Evolutionary conservation across 169 alveolate genomes (phyloP).

Genomic region (Plasmodium vinckei): DNA sequence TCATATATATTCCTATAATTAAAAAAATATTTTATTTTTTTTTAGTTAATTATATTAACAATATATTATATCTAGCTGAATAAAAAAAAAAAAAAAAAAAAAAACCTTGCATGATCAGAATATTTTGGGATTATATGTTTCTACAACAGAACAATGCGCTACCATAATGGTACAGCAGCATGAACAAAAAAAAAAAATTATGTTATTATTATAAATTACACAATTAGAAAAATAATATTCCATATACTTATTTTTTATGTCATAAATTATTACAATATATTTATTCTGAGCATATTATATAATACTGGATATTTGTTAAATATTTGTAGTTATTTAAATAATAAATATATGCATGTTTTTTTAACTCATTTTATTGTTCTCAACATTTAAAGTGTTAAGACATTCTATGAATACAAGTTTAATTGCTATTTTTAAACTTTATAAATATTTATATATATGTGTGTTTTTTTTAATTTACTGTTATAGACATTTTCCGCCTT

Average conservation of each 20-base stretch:
- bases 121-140: conserved; percentile 11
- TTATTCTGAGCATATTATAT: conserved; percentile 57
- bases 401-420: conserved; percentile 17
- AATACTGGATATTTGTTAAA: conserved; percentile 7
- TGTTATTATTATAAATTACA: neutral
- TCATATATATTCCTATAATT: neutral
- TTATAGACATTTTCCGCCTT: conserved; percentile 19
- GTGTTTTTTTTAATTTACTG: conserved; percentile 4
- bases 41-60: neutral
- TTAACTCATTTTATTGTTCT: conserved; percentile 16
- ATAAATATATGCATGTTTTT: conserved; percentile 33
- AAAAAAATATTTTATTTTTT: neutral
- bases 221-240: neutral
- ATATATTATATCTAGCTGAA: conserved; percentile 36
- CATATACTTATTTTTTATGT: conserved; percentile 16
- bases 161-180: conserved; percentile 5
- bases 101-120: conserved; percentile 37
- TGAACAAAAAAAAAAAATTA: conserved; percentile 16
- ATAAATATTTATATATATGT: conserved; percentile 14
- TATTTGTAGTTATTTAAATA: conserved; percentile 23
- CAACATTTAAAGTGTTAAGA: conserved; percentile 27
- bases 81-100: conserved; percentile 58
- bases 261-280: conserved; percentile 33
- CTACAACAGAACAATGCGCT: conserved; percentile 15
- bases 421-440: conserved; percentile 12